These are phyloP conservation scores for Neoconidiobolus thromboides DNA, from an alignment of 371 early-diverging fungal genomes.

Conservation along the genomic window DNA sequence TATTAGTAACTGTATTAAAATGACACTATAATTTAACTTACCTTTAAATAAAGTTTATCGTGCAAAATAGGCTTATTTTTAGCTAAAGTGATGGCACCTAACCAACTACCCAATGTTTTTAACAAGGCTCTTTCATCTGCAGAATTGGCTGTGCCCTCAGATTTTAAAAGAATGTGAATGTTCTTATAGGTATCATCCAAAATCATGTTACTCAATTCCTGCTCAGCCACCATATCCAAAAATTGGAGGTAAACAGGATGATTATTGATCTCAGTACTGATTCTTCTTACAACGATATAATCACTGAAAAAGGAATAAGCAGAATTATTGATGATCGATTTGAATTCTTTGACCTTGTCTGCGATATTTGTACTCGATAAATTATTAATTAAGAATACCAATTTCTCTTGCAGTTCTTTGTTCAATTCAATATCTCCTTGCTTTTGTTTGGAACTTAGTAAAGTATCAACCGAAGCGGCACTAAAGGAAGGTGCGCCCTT, in stretches of 20 bases:
- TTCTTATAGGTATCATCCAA: conserved; percentile 75
- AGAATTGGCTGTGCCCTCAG: conserved; percentile 79
- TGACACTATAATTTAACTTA: conserved; percentile 23
- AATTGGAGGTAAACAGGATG: conserved; percentile 71
- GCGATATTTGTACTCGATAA: conserved; percentile 72
- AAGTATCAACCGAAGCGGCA: conserved; percentile 30
- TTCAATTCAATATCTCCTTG: conserved; percentile 33
- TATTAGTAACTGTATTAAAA: conserved; percentile 31
- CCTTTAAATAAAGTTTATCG: conserved; percentile 83
- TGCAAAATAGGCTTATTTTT: conserved; percentile 83
- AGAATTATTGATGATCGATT: conserved; percentile 34
- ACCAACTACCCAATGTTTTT: conserved; percentile 92
- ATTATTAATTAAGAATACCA: conserved; percentile 92
- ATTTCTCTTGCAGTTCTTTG: conserved; percentile 70
- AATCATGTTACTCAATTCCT: conserved; percentile 40
- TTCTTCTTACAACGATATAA: conserved; percentile 83
- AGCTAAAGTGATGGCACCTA: conserved; percentile 90
- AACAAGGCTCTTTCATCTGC: conserved; percentile 72
- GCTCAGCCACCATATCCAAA: conserved; percentile 43
- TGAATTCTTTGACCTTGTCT: conserved; percentile 58
- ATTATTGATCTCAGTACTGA: conserved; percentile 86
- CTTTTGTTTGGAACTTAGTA: conserved; percentile 14
- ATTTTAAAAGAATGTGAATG: conserved; percentile 70
- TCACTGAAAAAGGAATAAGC: conserved; percentile 78
- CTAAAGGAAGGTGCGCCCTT: conserved; percentile 24